These are phyloP conservation scores for Artemisia annua DNA, from an alignment of 129 eudicot species.

Conservation along the genomic window DNA sequence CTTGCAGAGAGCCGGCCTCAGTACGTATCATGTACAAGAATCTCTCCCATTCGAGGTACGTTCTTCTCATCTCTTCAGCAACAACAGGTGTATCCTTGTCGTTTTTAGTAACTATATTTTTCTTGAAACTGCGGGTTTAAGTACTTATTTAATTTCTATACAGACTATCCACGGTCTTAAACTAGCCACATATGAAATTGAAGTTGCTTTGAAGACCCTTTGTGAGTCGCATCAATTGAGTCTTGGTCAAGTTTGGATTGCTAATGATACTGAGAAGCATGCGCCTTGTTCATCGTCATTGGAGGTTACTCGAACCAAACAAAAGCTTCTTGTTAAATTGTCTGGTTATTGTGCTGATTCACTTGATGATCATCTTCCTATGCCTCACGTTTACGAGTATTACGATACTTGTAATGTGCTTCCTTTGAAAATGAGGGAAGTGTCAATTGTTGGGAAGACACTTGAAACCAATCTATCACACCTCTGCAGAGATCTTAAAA, in stretches of 20 bases:
- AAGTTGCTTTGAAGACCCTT: background rate
- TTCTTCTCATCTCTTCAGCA: no score
- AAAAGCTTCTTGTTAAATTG: background rate
- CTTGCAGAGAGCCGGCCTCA: background rate
- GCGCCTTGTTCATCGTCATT: background rate
- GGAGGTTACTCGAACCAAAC: background rate
- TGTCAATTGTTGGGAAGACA: no score
- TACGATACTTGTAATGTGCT: background rate
- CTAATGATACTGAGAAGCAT: background rate
- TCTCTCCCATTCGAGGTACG: background rate
- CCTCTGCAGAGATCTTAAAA: no score
- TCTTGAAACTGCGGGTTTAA: no score
- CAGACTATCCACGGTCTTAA: background rate
- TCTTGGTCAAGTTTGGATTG: constrained; percentile 1
- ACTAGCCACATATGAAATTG: background rate
- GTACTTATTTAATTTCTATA: no score
- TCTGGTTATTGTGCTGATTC: background rate
- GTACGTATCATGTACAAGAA: background rate
- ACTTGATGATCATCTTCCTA: background rate
- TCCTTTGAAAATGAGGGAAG: background rate
- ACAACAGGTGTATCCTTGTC: background rate
- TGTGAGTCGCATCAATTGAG: background rate
- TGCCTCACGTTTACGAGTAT: background rate
- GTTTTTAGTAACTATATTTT: no score
- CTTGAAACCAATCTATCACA: no score